Conservation (phyloP, 208 protist genomes). For the Trypanosoma rangeli region DNA sequence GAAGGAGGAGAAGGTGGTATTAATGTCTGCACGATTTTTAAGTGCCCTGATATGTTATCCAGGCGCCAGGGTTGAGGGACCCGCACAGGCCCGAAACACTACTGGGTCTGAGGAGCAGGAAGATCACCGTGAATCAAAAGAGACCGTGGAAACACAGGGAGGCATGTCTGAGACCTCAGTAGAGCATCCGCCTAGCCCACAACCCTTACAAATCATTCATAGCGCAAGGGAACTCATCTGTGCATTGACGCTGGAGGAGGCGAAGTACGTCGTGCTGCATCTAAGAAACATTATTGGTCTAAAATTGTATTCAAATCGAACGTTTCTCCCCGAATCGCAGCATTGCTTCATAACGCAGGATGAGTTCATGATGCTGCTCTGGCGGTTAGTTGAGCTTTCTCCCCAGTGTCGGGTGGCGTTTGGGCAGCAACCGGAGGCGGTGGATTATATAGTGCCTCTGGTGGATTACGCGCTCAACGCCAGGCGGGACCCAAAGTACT, state of each 20-base stretch:
- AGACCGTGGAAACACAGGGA: background rate
- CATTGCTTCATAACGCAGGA: slow-evolving; percentile 49
- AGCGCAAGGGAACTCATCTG: slow-evolving; percentile 59
- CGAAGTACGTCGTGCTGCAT: slow-evolving; percentile 47
- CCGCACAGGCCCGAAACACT: background rate
- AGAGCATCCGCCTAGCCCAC: background rate
- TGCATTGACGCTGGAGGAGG: slow-evolving; percentile 73
- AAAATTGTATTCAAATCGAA: slow-evolving; percentile 59
- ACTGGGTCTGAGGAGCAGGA: background rate
- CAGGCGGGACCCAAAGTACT: slow-evolving; percentile 36
- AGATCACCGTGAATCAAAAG: background rate
- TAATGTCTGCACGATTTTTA: slow-evolving; percentile 53
- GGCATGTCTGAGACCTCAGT: background rate
- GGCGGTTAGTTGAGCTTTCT: slow-evolving; percentile 78
- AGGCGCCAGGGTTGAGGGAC: slow-evolving; percentile 22
- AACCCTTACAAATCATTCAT: slow-evolving; percentile 45
- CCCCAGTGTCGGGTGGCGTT: slow-evolving; percentile 54
- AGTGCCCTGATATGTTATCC: slow-evolving; percentile 60
- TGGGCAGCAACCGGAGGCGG: slow-evolving; percentile 31
- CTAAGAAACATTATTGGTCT: slow-evolving; percentile 58
- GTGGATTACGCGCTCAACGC: slow-evolving; percentile 75
- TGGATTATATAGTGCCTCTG: slow-evolving; percentile 75
- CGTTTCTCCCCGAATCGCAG: slow-evolving; percentile 75
- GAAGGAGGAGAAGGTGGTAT: slow-evolving; percentile 54
- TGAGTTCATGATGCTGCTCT: slow-evolving; percentile 87